These are phyloP conservation scores for Paecilomyces sp. DNA, from an alignment of 2,329 filamentous ascomycete genomes.

Conservation along the genomic window DNA sequence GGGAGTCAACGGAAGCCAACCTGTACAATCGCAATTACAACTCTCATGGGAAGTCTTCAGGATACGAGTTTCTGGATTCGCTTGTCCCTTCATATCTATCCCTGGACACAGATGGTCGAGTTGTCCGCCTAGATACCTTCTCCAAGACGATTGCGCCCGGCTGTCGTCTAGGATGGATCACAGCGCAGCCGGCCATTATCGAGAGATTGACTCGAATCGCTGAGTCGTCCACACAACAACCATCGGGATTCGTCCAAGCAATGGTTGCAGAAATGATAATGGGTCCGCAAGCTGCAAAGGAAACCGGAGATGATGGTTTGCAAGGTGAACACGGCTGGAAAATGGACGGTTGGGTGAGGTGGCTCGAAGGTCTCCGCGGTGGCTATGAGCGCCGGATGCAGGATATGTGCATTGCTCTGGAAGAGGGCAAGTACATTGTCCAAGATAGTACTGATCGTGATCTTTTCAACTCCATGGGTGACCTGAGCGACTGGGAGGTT, in stretches of 20 bases:
- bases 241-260: conserved; percentile 82
- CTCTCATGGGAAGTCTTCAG: conserved; percentile 47
- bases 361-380: conserved; percentile 77
- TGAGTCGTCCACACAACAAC: conserved; percentile 73
- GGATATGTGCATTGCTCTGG: conserved; percentile 66
- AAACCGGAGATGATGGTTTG: conserved; percentile 39
- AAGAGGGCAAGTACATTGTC: conserved; percentile 59
- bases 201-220: conserved; percentile 68
- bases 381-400: conserved; percentile 82
- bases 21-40: conserved; percentile 34
- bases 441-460: conserved; percentile 43
- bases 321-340: conserved; percentile 61
- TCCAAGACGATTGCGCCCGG: conserved; percentile 89
- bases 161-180: conserved; percentile 85
- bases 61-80: conserved; percentile 73
- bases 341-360: conserved; percentile 79
- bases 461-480: conserved; percentile 26
- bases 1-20: conserved; percentile 19
- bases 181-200: conserved; percentile 69
- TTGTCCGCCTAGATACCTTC: conserved; percentile 86
- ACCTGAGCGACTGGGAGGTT: conserved; percentile 61
- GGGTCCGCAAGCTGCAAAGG: conserved; percentile 55
- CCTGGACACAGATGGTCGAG: conserved; percentile 77
- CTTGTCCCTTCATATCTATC: conserved; percentile 76
- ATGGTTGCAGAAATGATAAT: conserved; percentile 72